Conservation (phyloP, 2,329 filamentous ascomycete genomes). For the Hypoxylon sp. region DNA sequence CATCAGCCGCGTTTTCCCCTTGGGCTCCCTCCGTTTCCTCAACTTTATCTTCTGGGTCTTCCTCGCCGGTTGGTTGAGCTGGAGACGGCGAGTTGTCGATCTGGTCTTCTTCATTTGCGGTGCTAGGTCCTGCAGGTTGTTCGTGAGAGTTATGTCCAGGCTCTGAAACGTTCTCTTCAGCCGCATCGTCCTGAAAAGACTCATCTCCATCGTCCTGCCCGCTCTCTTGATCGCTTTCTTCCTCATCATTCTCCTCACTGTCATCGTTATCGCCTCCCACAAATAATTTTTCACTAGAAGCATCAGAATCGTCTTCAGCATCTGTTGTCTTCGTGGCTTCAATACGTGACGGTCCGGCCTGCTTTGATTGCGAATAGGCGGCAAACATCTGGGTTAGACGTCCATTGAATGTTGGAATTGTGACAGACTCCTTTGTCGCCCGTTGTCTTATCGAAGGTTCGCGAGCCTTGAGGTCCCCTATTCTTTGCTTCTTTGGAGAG, state of each 20-base stretch:
- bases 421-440: constrained; percentile 41
- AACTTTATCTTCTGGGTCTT: constrained; percentile 68
- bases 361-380: constrained; percentile 53
- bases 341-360: constrained; percentile 32
- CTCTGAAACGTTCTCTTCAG: constrained; percentile 48
- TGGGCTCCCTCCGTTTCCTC: constrained; percentile 64
- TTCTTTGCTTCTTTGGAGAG: constrained; percentile 63
- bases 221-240: constrained; percentile 46
- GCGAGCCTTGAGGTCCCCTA: constrained; percentile 57
- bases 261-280: constrained; percentile 52
- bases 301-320: constrained; percentile 45
- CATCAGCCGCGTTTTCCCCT: constrained; percentile 46
- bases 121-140: constrained; percentile 27
- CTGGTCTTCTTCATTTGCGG: constrained; percentile 35
- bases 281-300: constrained; percentile 52
- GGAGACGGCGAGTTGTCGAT: constrained; percentile 26
- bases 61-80: constrained; percentile 49
- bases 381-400: constrained; percentile 63
- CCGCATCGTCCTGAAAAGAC: constrained; percentile 40
- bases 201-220: constrained; percentile 42
- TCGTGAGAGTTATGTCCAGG: constrained; percentile 32
- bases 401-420: constrained; percentile 62
- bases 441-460: constrained; percentile 55
- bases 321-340: constrained; percentile 34
- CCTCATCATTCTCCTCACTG: constrained; percentile 28